phyloP scores from a whole-genome alignment of 352 stramenopile species.

The Phytophthora uliginosa region DNA sequence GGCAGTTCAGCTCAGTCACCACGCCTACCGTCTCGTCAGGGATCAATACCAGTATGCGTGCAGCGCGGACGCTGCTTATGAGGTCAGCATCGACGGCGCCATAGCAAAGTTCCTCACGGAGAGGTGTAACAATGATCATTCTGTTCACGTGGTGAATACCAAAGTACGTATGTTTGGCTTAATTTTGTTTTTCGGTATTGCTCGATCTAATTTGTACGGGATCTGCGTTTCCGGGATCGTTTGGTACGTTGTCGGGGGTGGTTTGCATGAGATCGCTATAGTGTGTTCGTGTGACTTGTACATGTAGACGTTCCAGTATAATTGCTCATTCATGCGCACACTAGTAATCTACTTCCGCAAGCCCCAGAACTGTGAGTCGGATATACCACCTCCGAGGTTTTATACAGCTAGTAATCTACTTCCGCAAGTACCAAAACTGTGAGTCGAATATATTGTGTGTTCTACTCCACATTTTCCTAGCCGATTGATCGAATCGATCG shows the following conservation, averaged over 20 bases:
- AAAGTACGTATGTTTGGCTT: slow-evolving; percentile 6
- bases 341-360: slow-evolving; percentile 7
- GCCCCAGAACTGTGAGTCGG: slow-evolving; percentile 4
- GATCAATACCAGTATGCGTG: slow-evolving; percentile 15
- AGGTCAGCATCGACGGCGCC: not conserved
- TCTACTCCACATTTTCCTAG: too few species aligned
- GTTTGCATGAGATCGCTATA: not conserved
- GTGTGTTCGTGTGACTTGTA: not conserved
- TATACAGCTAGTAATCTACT: too few species aligned
- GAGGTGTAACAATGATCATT: not conserved
- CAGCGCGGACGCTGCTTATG: not conserved
- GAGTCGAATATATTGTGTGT: too few species aligned
- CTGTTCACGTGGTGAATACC: slow-evolving; percentile 6
- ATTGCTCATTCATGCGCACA: slow-evolving; percentile 14
- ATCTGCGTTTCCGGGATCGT: not conserved
- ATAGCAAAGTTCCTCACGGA: not conserved
- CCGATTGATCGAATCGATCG: too few species aligned
- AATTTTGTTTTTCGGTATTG: not conserved
- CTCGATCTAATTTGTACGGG: too few species aligned
- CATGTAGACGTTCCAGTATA: slow-evolving; percentile 20
- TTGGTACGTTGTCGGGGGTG: not conserved
- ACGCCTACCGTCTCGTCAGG: slow-evolving; percentile 12
- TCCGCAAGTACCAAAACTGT: too few species aligned
- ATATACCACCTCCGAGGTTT: slow-evolving; percentile 11
- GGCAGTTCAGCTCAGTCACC: slow-evolving; percentile 5